These are phyloP conservation scores for Fomitiporia mediterranea DNA, from an alignment of 1,284 basidiomycete genomes.

Conservation along the genomic window DNA sequence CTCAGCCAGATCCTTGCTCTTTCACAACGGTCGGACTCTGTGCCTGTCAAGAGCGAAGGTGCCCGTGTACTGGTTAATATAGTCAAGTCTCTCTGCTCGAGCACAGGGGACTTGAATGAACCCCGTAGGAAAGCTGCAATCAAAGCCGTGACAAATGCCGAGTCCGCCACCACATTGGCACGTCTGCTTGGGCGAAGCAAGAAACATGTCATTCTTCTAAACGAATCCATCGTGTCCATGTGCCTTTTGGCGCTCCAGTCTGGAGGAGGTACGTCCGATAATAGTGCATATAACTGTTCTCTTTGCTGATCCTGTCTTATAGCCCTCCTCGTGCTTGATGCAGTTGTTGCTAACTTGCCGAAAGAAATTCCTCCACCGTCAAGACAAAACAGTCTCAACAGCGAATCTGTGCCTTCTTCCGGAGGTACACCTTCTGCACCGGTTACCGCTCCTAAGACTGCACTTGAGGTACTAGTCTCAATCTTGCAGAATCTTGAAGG, in stretches of 20 bases:
- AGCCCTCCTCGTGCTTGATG: slow-evolving; percentile 60
- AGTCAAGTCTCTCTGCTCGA: slow-evolving; percentile 66
- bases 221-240: slow-evolving; percentile 85
- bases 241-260: slow-evolving; percentile 67
- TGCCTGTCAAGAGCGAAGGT: slow-evolving; percentile 84
- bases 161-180: slow-evolving; percentile 59
- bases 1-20: slow-evolving; percentile 71
- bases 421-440: slow-evolving; percentile 31
- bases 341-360: slow-evolving; percentile 48
- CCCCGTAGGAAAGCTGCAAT: slow-evolving; percentile 53
- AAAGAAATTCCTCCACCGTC: slow-evolving; percentile 35
- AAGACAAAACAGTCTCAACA: slow-evolving; percentile 42
- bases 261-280: slow-evolving; percentile 51
- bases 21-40: slow-evolving; percentile 73
- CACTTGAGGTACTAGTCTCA: slow-evolving; percentile 60
- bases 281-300: not conserved
- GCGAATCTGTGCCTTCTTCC: slow-evolving; percentile 36
- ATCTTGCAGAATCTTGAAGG: slow-evolving; percentile 48
- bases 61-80: slow-evolving; percentile 85
- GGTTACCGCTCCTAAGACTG: slow-evolving; percentile 42
- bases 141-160: slow-evolving; percentile 43
- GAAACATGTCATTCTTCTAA: slow-evolving; percentile 81
- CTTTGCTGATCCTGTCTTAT: slow-evolving; percentile 7
- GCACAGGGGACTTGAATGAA: slow-evolving; percentile 34
- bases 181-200: slow-evolving; percentile 73